These are phyloP conservation scores for Salvia splendens DNA, from an alignment of 257 asterid genomes.

Conservation along the genomic window DNA sequence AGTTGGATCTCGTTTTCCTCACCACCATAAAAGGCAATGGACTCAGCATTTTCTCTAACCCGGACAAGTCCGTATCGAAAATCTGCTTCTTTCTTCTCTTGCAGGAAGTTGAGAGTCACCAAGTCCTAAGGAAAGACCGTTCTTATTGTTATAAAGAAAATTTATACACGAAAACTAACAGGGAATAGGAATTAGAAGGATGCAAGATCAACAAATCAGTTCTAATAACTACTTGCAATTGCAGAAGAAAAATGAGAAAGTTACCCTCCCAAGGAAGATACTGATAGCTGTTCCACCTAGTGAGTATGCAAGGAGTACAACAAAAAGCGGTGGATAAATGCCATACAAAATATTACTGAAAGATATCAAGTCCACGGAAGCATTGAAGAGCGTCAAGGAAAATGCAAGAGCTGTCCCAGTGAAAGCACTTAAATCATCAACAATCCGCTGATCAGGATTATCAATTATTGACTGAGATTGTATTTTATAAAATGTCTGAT, in stretches of 20 bases:
- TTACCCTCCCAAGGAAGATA: conserved; percentile 85
- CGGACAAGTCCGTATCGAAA: conserved; percentile 90
- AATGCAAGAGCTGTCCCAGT: conserved; percentile 90
- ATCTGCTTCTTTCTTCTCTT: conserved; percentile 95
- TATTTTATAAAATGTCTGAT: conserved; percentile 74
- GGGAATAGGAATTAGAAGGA: background rate
- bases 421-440: conserved; percentile 89
- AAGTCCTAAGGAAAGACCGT: conserved; percentile 52
- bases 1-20: conserved; percentile 89
- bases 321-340: conserved; percentile 87
- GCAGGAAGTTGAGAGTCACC: conserved; percentile 80
- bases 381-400: conserved; percentile 79
- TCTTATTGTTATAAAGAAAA: conserved; percentile 24
- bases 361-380: conserved; percentile 85
- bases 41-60: conserved; percentile 91
- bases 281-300: conserved; percentile 90
- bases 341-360: conserved; percentile 89
- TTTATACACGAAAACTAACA: conserved; percentile 5
- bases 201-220: conserved; percentile 16
- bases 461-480: conserved; percentile 86
- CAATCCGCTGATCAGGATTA: conserved; percentile 96
- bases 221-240: background rate
- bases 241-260: conserved; percentile 5
- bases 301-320: conserved; percentile 77
- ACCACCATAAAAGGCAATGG: conserved; percentile 95